phyloP scores from a whole-genome alignment of 345 rosid species.

The Kernera saxatilis region DNA sequence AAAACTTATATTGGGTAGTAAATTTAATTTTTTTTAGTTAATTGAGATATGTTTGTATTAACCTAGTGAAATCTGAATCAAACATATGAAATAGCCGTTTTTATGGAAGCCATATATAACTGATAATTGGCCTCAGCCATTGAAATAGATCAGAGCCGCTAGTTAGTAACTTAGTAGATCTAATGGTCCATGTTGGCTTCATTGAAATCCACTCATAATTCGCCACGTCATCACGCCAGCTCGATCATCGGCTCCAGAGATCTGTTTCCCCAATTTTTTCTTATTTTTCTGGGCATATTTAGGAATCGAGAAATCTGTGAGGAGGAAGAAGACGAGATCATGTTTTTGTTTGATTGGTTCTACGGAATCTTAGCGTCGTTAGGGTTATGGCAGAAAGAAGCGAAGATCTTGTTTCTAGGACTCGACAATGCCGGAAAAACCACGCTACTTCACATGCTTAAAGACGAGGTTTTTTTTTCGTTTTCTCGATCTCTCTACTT shows the following conservation, averaged over 20 bases:
- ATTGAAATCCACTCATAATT: constrained; percentile 11
- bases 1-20: too few species aligned
- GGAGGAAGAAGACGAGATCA: constrained; percentile 13
- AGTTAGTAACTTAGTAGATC: constrained; percentile 9
- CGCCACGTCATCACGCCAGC: constrained; percentile 23
- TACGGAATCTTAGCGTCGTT: constrained; percentile 70
- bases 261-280: neutral
- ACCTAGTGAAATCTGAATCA: too few species aligned
- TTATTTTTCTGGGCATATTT: neutral
- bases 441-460: constrained; percentile 79
- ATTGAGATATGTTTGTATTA: too few species aligned
- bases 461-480: constrained; percentile 55
- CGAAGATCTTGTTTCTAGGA: constrained; percentile 79
- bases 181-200: neutral
- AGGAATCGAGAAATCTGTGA: neutral
- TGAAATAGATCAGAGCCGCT: neutral
- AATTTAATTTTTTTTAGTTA: too few species aligned
- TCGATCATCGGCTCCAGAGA: constrained; percentile 15
- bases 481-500: neutral
- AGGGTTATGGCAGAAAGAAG: constrained; percentile 76
- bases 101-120: too few species aligned
- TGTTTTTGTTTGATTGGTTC: constrained; percentile 80
- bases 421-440: constrained; percentile 88
- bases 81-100: too few species aligned
- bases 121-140: neutral